Conservation (phyloP, 1,284 basidiomycete genomes). For the Apiotrichum siamense region DNA sequence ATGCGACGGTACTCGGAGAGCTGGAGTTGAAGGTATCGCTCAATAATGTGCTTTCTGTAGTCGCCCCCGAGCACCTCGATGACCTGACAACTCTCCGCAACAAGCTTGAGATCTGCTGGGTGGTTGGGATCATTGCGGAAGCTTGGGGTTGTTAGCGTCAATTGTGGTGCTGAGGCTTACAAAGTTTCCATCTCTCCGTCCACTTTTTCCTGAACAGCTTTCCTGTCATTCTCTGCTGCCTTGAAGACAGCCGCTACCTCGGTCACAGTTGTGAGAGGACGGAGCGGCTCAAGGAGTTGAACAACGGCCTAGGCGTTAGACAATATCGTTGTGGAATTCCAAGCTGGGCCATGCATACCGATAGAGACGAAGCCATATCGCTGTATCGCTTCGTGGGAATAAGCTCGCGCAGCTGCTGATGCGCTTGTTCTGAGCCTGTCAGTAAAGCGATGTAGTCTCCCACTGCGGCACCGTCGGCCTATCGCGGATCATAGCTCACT, state of each 20-base stretch:
- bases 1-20: constrained; percentile 95
- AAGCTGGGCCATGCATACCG: constrained; percentile 20
- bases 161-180: constrained; percentile 60
- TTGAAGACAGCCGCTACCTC: constrained; percentile 70
- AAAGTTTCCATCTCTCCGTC: constrained; percentile 85
- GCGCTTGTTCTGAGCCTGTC: constrained; percentile 63
- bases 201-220: constrained; percentile 65
- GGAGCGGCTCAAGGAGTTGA: constrained; percentile 71
- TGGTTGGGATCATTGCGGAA: constrained; percentile 71
- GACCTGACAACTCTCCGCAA: constrained; percentile 72
- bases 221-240: constrained; percentile 71
- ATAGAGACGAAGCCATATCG: constrained; percentile 74
- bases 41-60: constrained; percentile 64
- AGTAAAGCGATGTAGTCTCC: neutral
- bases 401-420: constrained; percentile 72
- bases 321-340: neutral
- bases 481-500: constrained; percentile 53
- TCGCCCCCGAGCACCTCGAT: constrained; percentile 81
- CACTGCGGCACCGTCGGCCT: too few relatives aligned
- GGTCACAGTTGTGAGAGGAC: constrained; percentile 65
- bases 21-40: constrained; percentile 83
- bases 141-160: constrained; percentile 47
- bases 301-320: constrained; percentile 63
- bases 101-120: constrained; percentile 58
- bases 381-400: constrained; percentile 69